These are phyloP conservation scores for Cynanchum wilfordii DNA, from an alignment of 257 asterid species.

Conservation along the genomic window DNA sequence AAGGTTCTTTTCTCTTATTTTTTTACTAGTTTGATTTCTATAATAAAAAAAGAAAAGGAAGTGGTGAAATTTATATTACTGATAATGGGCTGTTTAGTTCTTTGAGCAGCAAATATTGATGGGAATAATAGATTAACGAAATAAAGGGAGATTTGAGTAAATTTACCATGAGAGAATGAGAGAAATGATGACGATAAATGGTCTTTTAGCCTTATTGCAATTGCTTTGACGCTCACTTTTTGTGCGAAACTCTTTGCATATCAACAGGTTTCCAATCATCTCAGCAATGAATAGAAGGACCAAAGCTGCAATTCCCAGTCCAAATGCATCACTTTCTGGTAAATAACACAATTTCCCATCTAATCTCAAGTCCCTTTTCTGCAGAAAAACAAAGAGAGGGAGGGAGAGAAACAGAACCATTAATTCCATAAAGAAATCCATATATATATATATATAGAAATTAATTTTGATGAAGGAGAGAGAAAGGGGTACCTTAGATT, in stretches of 20 bases:
- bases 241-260: constrained; percentile 34
- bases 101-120: too few species aligned
- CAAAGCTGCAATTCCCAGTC: constrained; percentile 51
- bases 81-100: too few species aligned
- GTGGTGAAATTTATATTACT: too few species aligned
- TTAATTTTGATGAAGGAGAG: not conserved
- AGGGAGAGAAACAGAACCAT: not conserved
- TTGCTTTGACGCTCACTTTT: constrained; percentile 16
- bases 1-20: constrained; percentile 3
- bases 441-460: too few species aligned
- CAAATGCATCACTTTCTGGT: constrained; percentile 47
- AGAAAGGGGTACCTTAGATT: constrained; percentile 43
- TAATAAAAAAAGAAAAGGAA: too few species aligned
- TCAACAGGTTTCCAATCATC: constrained; percentile 39
- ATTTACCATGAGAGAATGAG: constrained; percentile 58
- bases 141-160: not conserved
- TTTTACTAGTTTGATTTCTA: not conserved
- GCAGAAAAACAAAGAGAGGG: not conserved
- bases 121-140: too few species aligned
- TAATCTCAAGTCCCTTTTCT: constrained; percentile 61
- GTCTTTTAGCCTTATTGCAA: constrained; percentile 25
- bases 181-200: constrained; percentile 36
- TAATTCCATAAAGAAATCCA: too few species aligned
- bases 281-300: constrained; percentile 38
- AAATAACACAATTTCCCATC: constrained; percentile 61